Percentiles rank a stretch among this genome's conserved stretches.
These are phyloP conservation scores for Aspergillus floridensis DNA, from an alignment of 2,329 filamentous ascomycete species.

Conservation along the genomic window DNA sequence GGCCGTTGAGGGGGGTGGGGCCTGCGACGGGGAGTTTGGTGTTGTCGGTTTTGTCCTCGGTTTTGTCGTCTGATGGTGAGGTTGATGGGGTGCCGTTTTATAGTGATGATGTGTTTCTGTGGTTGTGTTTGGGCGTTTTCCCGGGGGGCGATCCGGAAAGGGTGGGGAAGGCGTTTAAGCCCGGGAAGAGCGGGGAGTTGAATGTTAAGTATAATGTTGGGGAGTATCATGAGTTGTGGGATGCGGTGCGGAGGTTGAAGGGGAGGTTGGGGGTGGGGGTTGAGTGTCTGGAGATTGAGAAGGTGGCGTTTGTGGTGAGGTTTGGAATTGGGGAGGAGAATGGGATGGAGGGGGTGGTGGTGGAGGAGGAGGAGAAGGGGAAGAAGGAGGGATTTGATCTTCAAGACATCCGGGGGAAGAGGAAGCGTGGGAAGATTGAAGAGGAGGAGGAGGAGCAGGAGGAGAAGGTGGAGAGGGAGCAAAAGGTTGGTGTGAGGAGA, in stretches of 20 bases:
- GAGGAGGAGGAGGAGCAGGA: background rate
- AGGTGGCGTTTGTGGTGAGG: conserved; percentile 38
- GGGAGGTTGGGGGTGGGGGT: conserved; percentile 17
- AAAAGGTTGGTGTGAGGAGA: background rate
- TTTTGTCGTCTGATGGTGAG: conserved; percentile 11
- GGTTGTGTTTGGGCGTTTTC: conserved; percentile 31
- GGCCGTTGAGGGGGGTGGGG: conserved; percentile 41
- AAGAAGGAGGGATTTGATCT: background rate
- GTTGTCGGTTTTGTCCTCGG: conserved; percentile 27
- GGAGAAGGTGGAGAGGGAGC: background rate
- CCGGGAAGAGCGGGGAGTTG: conserved; percentile 23
- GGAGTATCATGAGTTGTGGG: conserved; percentile 39
- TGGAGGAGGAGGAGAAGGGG: background rate
- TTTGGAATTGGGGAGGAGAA: conserved; percentile 7
- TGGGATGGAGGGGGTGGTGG: background rate
- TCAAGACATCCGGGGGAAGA: background rate
- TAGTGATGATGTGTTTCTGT: conserved; percentile 44
- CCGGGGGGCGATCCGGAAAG: no score
- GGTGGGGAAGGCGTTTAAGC: no score
- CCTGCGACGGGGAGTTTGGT: conserved; percentile 45
- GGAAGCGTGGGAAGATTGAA: background rate
- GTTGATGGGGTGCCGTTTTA: conserved; percentile 38
- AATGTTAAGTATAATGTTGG: conserved; percentile 42
- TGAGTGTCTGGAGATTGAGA: conserved; percentile 34
- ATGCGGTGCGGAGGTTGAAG: conserved; percentile 23